Conservation (phyloP, 208 protist genomes). For the Borovskyia barvae region DNA sequence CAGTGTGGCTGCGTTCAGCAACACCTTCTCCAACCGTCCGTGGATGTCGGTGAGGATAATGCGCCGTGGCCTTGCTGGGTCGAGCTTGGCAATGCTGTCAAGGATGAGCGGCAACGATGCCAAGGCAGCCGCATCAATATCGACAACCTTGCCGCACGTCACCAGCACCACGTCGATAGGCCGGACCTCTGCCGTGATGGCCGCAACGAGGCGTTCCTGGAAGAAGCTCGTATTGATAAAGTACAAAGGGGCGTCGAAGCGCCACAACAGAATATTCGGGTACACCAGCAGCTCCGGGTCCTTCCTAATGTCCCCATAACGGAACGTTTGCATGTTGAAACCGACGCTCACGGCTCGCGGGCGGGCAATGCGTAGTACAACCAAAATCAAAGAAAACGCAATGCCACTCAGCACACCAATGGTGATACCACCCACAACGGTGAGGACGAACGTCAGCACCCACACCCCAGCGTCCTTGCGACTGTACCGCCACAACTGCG, state of each 20-base stretch:
- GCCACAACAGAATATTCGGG: constrained; percentile 61
- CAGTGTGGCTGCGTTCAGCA: constrained; percentile 30
- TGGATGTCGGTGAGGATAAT: constrained; percentile 56
- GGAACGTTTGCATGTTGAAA: constrained; percentile 49
- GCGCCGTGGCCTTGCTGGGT: constrained; percentile 20
- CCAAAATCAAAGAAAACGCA: constrained; percentile 47
- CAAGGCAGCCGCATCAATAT: constrained; percentile 52
- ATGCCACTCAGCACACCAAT: constrained; percentile 54
- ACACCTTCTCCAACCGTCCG: constrained; percentile 46
- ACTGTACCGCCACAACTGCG: constrained; percentile 43
- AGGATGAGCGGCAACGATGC: constrained; percentile 28
- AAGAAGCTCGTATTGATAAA: constrained; percentile 58
- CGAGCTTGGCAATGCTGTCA: constrained; percentile 19
- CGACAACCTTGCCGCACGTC: constrained; percentile 48
- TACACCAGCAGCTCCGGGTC: constrained; percentile 62
- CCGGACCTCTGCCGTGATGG: constrained; percentile 38
- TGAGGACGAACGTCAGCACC: constrained; percentile 54
- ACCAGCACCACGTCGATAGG: constrained; percentile 51
- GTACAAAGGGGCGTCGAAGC: constrained; percentile 58
- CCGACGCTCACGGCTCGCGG: constrained; percentile 49
- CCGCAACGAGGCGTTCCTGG: constrained; percentile 33
- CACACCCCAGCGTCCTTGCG: constrained; percentile 54
- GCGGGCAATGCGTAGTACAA: constrained; percentile 55
- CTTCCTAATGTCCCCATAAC: constrained; percentile 50
- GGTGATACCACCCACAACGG: constrained; percentile 47